Base-by-base conservation (phyloP, 1,284 basidiomycete species). In the Leccinum subrobustum region DNA sequence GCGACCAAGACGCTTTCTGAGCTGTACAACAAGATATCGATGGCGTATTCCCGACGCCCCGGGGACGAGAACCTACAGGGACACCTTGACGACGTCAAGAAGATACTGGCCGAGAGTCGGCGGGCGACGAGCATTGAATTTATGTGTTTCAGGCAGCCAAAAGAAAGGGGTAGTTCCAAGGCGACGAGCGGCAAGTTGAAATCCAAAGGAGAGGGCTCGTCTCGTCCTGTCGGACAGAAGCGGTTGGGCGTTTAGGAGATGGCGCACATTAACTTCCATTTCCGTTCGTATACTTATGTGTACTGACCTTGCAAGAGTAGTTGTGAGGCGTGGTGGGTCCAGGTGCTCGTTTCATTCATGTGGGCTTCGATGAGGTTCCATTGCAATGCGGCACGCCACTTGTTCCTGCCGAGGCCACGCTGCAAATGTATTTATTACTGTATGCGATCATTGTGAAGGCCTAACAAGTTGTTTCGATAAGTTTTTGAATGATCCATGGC, bases 71-170 rank as follows among this genome's bases (percentile, higher is more conserved):
- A 91, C 67, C 78, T 94, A 60, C 91, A 93, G 73, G 81, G 80
- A n/a, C 92, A 96, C 70, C 81, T 99, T 54, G 95, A 98, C 68
- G 88, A 88, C 6, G 90, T 99, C 56, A 96, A 96, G 79, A 90
- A 89, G 77, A 95, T 92, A 25, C 78, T 99, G 60, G 86, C 89
- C 51, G 92, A 95, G 61, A 91, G 92, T 55, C 82, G 96, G 50
- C 85, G 93, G 58, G 91, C 93, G 50, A 98, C 96, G 2, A 93
- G 93, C 5, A 89, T 98, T 60, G 95, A 98, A 73, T 99, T 98
- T 68, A 77, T 98, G 71, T 99, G 97, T 77, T 93, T 93, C 79
- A 82, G 87, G 64, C 84, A 83, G 70, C 83, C 85, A 12, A 89
- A 88, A 74, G 74, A 75, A 52, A 77, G 74, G 56, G 56, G 59